Evolutionary conservation across 2,329 filamentous ascomycete species (phyloP), one percentile per base, ranked within the genome.

Genomic region (Fusarium verticillioides): DNA sequence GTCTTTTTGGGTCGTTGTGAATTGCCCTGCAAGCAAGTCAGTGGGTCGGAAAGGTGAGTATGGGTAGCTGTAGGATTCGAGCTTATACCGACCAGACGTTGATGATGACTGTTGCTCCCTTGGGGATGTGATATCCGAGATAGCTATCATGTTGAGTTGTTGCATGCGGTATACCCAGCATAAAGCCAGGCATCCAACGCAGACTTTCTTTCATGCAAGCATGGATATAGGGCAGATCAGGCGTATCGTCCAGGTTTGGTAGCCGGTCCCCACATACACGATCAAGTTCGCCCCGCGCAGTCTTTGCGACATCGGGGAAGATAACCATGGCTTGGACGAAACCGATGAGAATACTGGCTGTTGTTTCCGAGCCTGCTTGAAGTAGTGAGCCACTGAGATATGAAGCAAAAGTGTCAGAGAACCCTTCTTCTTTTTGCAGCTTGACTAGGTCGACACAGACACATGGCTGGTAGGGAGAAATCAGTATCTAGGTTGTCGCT

Each of bases 401-500:
- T 0, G 47, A 50, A 4, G 47, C 30, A 23, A 50, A 34, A 7
- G 30, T 34, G 1, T 50, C 30, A 0, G 47, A 50, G 13, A 50
- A 50, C 4, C 30, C 47, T 50, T 34, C 47, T 32, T 50, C 47
- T 19, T 50, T 34, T 11, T 50, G 30, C 7, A 50, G 0, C 2
- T 50, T 50, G 7, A 50, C 47, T 7, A 50, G n/a, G 16, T 50
- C 47, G 21, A 50, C n/a, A 1, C 47, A 50, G 0, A 50, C 16
- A 9, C 47, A 50, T 3, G 30, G 47, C 47, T 50, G 2, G 0
- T 11, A 3, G 6, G 0, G 9, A 4, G 0, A 0, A 0, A 19
- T 47, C 2, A 47, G 28, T 16, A 30, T 16, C 11, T 13, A 9
- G n/a, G 7, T 8, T 2, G 7, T 4, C 19, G 2, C 11, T 11